phyloP scores from a whole-genome alignment of 768 basidiomycete genomes.

The Cubamyces sp. region DNA sequence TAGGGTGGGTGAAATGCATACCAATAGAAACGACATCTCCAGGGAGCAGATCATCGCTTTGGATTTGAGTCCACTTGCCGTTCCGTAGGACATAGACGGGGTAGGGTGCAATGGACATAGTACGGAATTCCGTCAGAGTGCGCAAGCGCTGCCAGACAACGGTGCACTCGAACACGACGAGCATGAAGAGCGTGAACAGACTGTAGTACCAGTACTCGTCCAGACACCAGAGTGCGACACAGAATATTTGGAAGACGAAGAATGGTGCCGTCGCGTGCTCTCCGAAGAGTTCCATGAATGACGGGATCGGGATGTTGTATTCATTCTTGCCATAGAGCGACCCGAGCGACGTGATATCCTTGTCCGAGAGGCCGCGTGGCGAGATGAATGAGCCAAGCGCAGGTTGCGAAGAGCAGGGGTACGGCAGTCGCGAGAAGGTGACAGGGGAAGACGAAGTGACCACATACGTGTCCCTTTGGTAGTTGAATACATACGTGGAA shows the following conservation, averaged over 20 bases:
- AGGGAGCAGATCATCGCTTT: conserved; percentile 87
- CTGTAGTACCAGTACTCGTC: conserved; percentile 99
- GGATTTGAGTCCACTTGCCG: conserved; percentile 76
- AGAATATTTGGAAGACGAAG: conserved; percentile 99
- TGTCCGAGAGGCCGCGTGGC: conserved; percentile 56
- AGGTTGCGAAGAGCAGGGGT: conserved; percentile 79
- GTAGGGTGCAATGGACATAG: conserved; percentile 94
- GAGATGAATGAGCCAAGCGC: conserved; percentile 66
- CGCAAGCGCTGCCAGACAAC: conserved; percentile 98
- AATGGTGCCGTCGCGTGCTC: conserved; percentile 99
- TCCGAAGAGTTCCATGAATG: conserved; percentile 86
- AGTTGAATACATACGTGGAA: conserved; percentile 82
- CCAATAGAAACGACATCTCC: conserved; percentile 87
- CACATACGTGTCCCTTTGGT: conserved; percentile 93
- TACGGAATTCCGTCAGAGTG: conserved; percentile 93
- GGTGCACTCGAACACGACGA: conserved; percentile 97
- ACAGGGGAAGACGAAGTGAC: conserved; percentile 58
- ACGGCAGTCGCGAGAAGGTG: conserved; percentile 81
- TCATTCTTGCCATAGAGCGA: conserved; percentile 89
- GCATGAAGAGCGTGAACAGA: conserved; percentile 97
- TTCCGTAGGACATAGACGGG: conserved; percentile 82
- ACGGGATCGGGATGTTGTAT: conserved; percentile 96
- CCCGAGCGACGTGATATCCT: conserved; percentile 53
- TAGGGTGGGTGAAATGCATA: conserved; percentile 42
- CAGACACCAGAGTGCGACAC: conserved; percentile 95